phyloP scores from a whole-genome alignment of 1,284 basidiomycete species.

The Fistulinella staudtii region DNA sequence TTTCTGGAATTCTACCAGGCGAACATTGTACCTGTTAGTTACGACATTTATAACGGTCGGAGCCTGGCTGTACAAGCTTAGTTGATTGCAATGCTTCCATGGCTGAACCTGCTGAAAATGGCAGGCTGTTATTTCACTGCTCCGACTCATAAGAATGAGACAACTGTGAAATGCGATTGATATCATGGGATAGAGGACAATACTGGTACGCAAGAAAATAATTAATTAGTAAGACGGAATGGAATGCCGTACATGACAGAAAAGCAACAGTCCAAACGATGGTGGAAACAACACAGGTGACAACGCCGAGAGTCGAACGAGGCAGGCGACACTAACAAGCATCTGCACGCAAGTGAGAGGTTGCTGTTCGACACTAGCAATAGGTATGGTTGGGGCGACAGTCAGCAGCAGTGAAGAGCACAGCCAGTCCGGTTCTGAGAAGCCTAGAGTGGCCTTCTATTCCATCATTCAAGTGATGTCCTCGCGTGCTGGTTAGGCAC shows the following conservation, averaged over 20 bases:
- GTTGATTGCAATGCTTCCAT: no score
- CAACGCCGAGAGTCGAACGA: neutral
- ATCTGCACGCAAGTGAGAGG: no score
- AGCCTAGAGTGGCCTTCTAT: slow-evolving; percentile 9
- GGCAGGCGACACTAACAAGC: neutral
- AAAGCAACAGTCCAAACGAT: slow-evolving; percentile 7
- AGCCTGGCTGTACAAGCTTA: no score
- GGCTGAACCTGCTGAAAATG: no score
- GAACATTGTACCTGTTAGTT: no score
- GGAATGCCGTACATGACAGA: slow-evolving; percentile 15
- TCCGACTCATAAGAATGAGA: no score
- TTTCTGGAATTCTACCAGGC: no score
- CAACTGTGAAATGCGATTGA: slow-evolving; percentile 9
- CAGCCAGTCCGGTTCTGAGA: neutral
- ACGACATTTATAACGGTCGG: no score
- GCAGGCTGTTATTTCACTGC: no score
- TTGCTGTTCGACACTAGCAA: slow-evolving; percentile 3
- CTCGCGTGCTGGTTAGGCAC: slow-evolving; percentile 2
- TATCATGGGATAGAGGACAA: slow-evolving; percentile 4
- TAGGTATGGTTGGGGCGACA: slow-evolving; percentile 6
- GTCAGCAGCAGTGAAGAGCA: slow-evolving; percentile 1
- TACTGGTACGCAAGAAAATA: slow-evolving; percentile 19
- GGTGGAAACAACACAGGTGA: neutral
- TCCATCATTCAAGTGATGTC: slow-evolving; percentile 9
- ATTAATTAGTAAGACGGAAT: slow-evolving; percentile 16